Conservation (phyloP, 208 protist genomes). For the Plasmodiophora brassicae region DNA sequence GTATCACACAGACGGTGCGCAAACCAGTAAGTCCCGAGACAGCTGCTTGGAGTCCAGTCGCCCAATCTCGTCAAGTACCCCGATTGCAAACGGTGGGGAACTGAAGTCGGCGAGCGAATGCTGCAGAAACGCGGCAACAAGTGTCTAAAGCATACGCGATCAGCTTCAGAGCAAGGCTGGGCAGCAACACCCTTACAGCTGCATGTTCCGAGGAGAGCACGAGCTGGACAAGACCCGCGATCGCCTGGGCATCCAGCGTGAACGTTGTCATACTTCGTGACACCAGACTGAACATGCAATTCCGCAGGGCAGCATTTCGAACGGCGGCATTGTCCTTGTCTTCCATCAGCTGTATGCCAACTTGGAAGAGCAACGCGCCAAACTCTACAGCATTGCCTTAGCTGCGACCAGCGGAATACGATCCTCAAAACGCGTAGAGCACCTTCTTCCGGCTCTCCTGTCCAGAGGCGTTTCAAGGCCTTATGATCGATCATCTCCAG, state of each 20-base stretch:
- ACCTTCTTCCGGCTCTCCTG: constrained; percentile 25
- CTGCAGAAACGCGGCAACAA: neutral
- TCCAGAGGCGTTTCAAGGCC: neutral
- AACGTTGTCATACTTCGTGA: neutral
- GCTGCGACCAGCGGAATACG: too few relatives aligned
- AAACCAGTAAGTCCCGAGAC: neutral
- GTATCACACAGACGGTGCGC: neutral
- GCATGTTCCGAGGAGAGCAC: neutral
- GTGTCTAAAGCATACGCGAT: neutral
- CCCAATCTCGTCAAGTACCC: neutral
- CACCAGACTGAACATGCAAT: neutral
- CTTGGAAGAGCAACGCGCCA: neutral
- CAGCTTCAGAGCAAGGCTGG: neutral
- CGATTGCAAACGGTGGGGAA: neutral
- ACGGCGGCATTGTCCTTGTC: neutral
- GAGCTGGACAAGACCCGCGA: neutral
- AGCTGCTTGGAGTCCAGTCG: neutral
- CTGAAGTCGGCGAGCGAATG: neutral
- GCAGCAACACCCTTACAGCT: neutral
- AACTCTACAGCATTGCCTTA: constrained; percentile 7
- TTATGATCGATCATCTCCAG: neutral
- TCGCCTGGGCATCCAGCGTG: neutral
- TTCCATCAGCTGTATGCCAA: neutral
- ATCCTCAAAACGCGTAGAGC: neutral
- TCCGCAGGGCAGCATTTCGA: neutral